A percentile compares a stretch with the other conserved stretches of the same genome.
These are phyloP conservation scores for Escovopsis sp. DNA, from an alignment of 2,329 filamentous ascomycete species.

Conservation along the genomic window DNA sequence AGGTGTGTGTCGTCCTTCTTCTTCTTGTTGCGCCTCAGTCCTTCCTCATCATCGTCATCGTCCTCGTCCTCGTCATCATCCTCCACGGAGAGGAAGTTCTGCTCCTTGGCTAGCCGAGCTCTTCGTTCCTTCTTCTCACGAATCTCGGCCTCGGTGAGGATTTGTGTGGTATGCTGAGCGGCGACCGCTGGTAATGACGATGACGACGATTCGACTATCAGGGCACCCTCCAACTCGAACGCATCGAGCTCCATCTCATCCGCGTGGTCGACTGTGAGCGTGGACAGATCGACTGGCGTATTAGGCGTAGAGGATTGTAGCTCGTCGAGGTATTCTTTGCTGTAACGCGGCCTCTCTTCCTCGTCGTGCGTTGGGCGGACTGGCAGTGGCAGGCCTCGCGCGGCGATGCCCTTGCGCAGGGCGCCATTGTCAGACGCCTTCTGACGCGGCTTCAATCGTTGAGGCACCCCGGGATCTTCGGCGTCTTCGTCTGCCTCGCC, in stretches of 20 bases:
- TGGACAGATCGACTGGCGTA: slow-evolving; percentile 51
- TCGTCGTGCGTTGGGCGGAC: slow-evolving; percentile 35
- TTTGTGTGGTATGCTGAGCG: slow-evolving; percentile 28
- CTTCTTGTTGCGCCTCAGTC: slow-evolving; percentile 19
- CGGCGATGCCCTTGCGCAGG: slow-evolving; percentile 33
- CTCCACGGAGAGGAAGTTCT: slow-evolving; percentile 51
- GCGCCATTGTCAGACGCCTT: slow-evolving; percentile 54
- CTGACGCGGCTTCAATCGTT: slow-evolving; percentile 49
- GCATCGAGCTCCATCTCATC: slow-evolving; percentile 40
- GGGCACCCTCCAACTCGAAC: slow-evolving; percentile 45
- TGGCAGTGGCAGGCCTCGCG: slow-evolving; percentile 38
- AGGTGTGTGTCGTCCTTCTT: slow-evolving; percentile 60
- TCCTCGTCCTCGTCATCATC: slow-evolving; percentile 35
- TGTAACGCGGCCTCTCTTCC: slow-evolving; percentile 64
- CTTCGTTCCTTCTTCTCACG: slow-evolving; percentile 80
- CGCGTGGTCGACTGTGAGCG: slow-evolving; percentile 28
- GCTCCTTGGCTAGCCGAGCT: slow-evolving; percentile 56
- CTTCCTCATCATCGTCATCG: slow-evolving; percentile 9
- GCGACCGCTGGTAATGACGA: slow-evolving; percentile 16
- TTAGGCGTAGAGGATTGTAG: slow-evolving; percentile 74
- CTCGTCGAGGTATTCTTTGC: slow-evolving; percentile 71
- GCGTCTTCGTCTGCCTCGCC: slow-evolving; percentile 36
- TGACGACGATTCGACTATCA: slow-evolving; percentile 41
- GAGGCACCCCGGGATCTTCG: slow-evolving; percentile 40
- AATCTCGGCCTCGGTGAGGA: slow-evolving; percentile 75